Evolutionary conservation across 2,329 filamentous ascomycete species (phyloP), one percentile per base, ranked within the genome.

Genomic region (Monilinia fructigena): DNA sequence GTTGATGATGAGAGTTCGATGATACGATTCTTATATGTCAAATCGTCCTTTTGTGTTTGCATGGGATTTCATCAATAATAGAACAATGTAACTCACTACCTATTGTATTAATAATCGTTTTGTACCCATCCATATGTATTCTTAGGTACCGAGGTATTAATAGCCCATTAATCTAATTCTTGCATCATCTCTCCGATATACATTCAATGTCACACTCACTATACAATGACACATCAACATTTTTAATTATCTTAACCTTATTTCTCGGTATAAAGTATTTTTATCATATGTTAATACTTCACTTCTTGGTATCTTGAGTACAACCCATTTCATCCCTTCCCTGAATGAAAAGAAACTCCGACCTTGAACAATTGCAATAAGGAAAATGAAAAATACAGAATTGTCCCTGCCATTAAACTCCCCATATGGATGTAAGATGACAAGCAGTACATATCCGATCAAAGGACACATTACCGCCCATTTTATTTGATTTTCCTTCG

Each of bases 381-480:
- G 23, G 35, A 40, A 45, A 53, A 10, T 3, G 12, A 53, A 53
- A 60, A 65, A 65, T 45, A 52, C 48, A 60, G 28, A n/a, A 59
- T 31, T 47, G 38, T 53, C 55, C 63, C 63, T 65, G 63, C 63
- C 63, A 65, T 65, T 60, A 65, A 62, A 60, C 63, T 45, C 63
- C 62, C 55, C 63, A 45, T 53, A 60, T 65, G 14, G 54, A 65
- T 65, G 48, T 50, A 54, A 62, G 28, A 60, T 60, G 45, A 38
- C 48, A 50, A 60, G 12, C 58, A 50, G 45, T 50, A 38, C 45
- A 60, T 60, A 50, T 60, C 58, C 58, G 28, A 60, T 48, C 58
- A 35, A 12, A 50, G 28, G 58, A 60, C 45, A 60, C 11, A 26
- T 26, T 11, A 45, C 54, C 23, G 12, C 55, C 28, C 42, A 48